Percentiles rank a stretch among this genome's conserved stretches.
Evolutionary conservation across 495 filamentous ascomycete genomes (phyloP).

Genomic region (Podospora conica): DNA sequence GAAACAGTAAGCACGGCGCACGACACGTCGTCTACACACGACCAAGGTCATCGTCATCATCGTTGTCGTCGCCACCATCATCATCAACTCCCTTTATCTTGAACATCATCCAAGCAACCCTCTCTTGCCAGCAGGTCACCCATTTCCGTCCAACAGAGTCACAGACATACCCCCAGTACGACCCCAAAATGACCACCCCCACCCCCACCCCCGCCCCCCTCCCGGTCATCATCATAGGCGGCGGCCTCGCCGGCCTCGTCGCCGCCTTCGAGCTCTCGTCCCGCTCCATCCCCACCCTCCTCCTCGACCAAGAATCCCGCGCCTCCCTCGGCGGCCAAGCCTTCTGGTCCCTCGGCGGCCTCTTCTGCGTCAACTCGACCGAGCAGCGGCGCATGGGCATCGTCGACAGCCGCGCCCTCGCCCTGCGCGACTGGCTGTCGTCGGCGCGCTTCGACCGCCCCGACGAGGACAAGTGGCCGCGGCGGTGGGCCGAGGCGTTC

Average conservation of each 20-base stretch:
- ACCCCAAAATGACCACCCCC: background rate
- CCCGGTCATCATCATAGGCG: constrained; percentile 47
- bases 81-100: no score
- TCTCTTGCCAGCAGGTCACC: no score
- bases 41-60: no score
- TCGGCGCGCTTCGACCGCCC: constrained; percentile 45
- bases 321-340: constrained; percentile 46
- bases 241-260: constrained; percentile 47
- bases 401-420: constrained; percentile 41
- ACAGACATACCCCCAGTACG: background rate
- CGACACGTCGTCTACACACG: no score
- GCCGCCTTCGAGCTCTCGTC: constrained; percentile 45
- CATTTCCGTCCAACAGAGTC: no score
- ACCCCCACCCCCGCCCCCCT: background rate
- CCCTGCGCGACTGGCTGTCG: constrained; percentile 46
- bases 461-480: constrained; percentile 45
- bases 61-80: no score
- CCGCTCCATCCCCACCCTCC: constrained; percentile 31
- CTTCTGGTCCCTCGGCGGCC: constrained; percentile 49
- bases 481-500: constrained; percentile 48
- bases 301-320: constrained; percentile 46
- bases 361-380: constrained; percentile 46
- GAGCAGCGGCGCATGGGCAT: constrained; percentile 46
- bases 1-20: no score
- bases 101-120: no score